Conservation (phyloP, 2,329 filamentous ascomycete species). For the Sarocladium kiliense region DNA sequence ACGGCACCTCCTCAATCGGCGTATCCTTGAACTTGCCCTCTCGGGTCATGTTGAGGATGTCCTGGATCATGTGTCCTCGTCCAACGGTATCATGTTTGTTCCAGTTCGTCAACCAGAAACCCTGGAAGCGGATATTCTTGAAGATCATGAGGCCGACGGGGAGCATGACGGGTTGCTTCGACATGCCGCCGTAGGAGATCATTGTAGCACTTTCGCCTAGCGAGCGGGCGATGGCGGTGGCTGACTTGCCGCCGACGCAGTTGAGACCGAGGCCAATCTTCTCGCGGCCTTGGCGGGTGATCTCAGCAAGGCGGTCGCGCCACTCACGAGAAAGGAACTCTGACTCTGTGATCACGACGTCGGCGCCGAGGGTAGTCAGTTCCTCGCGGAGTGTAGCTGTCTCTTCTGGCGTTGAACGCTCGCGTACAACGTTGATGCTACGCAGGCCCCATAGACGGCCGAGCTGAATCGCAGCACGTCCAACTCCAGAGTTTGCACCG, state of each 20-base stretch:
- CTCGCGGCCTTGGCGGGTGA: constrained; percentile 68
- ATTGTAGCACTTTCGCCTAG: constrained; percentile 66
- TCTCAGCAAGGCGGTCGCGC: constrained; percentile 52
- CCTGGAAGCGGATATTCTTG: constrained; percentile 81
- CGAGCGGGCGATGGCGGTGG: constrained; percentile 70
- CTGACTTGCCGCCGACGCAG: constrained; percentile 86
- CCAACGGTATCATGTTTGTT: constrained; percentile 67
- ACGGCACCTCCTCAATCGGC: constrained; percentile 75
- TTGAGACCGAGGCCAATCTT: constrained; percentile 77
- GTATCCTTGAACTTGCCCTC: constrained; percentile 75
- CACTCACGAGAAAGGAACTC: constrained; percentile 56
- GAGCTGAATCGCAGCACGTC: constrained; percentile 85
- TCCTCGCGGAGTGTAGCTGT: constrained; percentile 56
- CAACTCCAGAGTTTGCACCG: constrained; percentile 90
- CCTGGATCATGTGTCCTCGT: constrained; percentile 76
- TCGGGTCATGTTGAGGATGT: constrained; percentile 72
- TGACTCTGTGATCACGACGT: constrained; percentile 50
- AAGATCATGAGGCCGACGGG: constrained; percentile 88
- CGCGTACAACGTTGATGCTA: constrained; percentile 84
- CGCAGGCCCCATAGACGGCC: constrained; percentile 80
- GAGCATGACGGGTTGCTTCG: constrained; percentile 74
- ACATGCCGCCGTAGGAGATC: constrained; percentile 96
- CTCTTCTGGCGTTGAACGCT: constrained; percentile 58
- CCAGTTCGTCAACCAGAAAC: constrained; percentile 95
- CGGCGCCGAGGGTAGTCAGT: constrained; percentile 49